A percentile compares a stretch with the other conserved stretches of the same genome.
These are phyloP conservation scores for Fusarium austroafricanum DNA, from an alignment of 2,329 filamentous ascomycete species.

Conservation along the genomic window DNA sequence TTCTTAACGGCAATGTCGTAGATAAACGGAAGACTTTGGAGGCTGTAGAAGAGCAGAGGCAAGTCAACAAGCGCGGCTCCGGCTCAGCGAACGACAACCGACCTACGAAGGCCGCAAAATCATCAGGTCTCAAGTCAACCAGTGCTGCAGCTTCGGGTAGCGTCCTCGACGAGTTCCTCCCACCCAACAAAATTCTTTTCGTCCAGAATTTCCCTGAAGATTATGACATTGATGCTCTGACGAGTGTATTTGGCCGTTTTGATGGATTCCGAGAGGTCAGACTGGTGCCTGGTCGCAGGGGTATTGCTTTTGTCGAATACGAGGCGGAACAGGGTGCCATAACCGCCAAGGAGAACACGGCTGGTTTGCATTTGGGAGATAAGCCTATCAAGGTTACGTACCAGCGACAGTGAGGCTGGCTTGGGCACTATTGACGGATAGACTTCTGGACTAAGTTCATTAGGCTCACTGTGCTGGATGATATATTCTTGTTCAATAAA, in stretches of 20 bases:
- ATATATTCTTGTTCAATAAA: not conserved
- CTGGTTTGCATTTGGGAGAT: constrained; percentile 81
- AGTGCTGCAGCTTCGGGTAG: constrained; percentile 74
- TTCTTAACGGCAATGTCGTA: constrained; percentile 44
- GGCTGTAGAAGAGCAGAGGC: constrained; percentile 81
- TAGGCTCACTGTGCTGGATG: too few relatives aligned
- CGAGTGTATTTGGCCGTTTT: constrained; percentile 85
- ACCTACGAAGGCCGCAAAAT: constrained; percentile 72
- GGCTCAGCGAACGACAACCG: constrained; percentile 63
- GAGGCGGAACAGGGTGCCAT: constrained; percentile 90
- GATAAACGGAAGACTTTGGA: constrained; percentile 85
- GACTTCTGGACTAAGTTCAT: not conserved
- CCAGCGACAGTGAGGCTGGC: constrained; percentile 78
- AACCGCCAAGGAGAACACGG: constrained; percentile 91
- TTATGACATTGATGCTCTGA: constrained; percentile 83
- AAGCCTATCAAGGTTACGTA: constrained; percentile 95
- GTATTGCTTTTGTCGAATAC: constrained; percentile 97
- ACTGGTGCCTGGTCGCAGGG: constrained; percentile 84
- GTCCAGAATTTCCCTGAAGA: constrained; percentile 91
- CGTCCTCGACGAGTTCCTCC: constrained; percentile 97
- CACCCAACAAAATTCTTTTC: constrained; percentile 97
- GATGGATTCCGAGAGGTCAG: constrained; percentile 95
- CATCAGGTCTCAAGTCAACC: constrained; percentile 78
- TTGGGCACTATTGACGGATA: not conserved
- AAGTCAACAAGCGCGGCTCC: constrained; percentile 75